phyloP scores from a whole-genome alignment of 2,329 filamentous ascomycete genomes.

The Arachnomyces sp. region DNA sequence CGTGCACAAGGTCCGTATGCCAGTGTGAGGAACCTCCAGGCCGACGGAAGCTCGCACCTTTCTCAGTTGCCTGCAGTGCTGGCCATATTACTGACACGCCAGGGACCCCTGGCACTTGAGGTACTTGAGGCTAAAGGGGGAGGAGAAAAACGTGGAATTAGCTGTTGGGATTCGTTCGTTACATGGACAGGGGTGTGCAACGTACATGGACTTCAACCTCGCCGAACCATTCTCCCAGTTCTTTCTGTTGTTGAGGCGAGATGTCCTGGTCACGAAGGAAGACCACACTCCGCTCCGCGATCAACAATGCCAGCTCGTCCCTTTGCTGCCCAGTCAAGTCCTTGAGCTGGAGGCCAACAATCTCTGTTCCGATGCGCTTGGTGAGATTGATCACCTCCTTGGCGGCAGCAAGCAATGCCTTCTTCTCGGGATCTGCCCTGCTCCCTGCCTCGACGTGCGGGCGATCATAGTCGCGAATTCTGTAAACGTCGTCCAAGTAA shows the following conservation, averaged over 20 bases:
- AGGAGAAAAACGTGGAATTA: background rate
- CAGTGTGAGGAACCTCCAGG: constrained; percentile 61
- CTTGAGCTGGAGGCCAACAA: constrained; percentile 56
- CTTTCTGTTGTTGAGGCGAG: constrained; percentile 55
- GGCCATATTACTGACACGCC: constrained; percentile 66
- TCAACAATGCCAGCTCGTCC: constrained; percentile 55
- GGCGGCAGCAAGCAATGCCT: constrained; percentile 52
- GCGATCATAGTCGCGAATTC: constrained; percentile 53
- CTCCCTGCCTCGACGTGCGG: constrained; percentile 54
- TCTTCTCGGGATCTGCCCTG: constrained; percentile 59
- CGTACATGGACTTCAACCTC: constrained; percentile 62
- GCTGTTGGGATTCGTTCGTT: background rate
- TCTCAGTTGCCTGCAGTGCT: constrained; percentile 56
- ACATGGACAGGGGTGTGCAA: constrained; percentile 5
- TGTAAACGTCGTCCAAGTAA: constrained; percentile 62
- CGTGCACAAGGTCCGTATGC: constrained; percentile 66
- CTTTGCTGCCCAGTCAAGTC: constrained; percentile 53
- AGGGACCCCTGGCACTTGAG: constrained; percentile 59
- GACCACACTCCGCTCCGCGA: constrained; percentile 59
- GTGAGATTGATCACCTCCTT: constrained; percentile 58
- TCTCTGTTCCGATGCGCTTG: constrained; percentile 56
- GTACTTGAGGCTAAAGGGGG: constrained; percentile 62
- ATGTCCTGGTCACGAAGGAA: constrained; percentile 59
- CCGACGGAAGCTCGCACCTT: constrained; percentile 54
- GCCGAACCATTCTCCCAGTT: constrained; percentile 56